Percentiles rank a stretch among this genome's conserved stretches.
phyloP scores from a whole-genome alignment of 257 asterid genomes.

The Paulownia fortunei region DNA sequence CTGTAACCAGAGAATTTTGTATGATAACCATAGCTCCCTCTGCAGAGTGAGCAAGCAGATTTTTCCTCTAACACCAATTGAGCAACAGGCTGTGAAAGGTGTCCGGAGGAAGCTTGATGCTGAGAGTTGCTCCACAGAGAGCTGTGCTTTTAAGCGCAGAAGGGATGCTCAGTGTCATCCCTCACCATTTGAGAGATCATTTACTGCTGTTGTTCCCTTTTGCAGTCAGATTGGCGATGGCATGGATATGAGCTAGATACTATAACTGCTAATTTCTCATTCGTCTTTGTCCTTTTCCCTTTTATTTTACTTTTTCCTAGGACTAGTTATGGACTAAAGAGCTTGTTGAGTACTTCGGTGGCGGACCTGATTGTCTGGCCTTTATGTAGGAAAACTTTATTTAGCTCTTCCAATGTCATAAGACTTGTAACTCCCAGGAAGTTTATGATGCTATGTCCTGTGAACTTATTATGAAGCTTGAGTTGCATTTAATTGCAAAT shows the following conservation, averaged over 20 bases:
- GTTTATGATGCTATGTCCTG: constrained; percentile 37
- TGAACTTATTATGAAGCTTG: constrained; percentile 36
- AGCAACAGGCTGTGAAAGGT: constrained; percentile 86
- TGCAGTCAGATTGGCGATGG: constrained; percentile 80
- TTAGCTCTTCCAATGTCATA: constrained; percentile 44
- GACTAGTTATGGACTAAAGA: constrained; percentile 43
- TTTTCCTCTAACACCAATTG: constrained; percentile 71
- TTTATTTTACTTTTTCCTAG: constrained; percentile 30
- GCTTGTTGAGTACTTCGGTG: constrained; percentile 50
- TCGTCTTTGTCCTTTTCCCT: constrained; percentile 22
- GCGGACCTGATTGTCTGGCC: constrained; percentile 57
- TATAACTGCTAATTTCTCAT: constrained; percentile 34
- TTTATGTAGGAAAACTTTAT: constrained; percentile 60
- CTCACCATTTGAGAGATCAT: constrained; percentile 83
- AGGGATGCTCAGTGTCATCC: constrained; percentile 70
- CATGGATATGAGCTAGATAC: constrained; percentile 81
- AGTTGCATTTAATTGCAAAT: constrained; percentile 33
- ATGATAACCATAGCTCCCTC: constrained; percentile 89
- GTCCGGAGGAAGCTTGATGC: constrained; percentile 85
- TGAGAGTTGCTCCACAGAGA: constrained; percentile 67
- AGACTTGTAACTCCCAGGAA: constrained; percentile 38
- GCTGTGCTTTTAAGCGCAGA: constrained; percentile 80
- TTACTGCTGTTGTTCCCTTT: constrained; percentile 73
- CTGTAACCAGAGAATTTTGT: constrained; percentile 92
- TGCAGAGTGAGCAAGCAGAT: constrained; percentile 83